A percentile compares a stretch with the other conserved stretches of the same genome.
These are phyloP conservation scores for Fomes fomentarius DNA, from an alignment of 1,284 basidiomycete species.

Conservation along the genomic window DNA sequence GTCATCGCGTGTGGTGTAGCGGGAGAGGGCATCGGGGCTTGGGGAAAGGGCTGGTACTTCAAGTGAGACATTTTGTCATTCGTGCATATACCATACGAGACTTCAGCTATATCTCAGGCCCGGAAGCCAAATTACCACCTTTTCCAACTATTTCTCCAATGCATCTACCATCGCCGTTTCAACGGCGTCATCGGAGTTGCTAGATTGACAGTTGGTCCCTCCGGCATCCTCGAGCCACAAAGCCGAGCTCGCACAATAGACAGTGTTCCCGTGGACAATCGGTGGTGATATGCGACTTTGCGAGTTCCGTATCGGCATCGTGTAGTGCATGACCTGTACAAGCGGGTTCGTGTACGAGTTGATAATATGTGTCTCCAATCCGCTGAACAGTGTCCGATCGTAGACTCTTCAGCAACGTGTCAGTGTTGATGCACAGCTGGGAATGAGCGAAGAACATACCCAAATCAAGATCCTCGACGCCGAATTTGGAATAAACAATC, in stretches of 20 bases:
- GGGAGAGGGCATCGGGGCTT: constrained; percentile 68
- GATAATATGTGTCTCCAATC: constrained; percentile 95
- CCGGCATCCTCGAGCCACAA: constrained; percentile 93
- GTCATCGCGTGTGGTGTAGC: constrained; percentile 65
- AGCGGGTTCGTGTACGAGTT: constrained; percentile 98
- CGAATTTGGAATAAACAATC: constrained; percentile 98
- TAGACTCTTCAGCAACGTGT: constrained; percentile 67
- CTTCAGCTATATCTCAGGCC: constrained; percentile 11
- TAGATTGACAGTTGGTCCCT: constrained; percentile 95
- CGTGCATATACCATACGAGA: neutral
- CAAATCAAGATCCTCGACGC: constrained; percentile 99
- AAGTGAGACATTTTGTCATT: constrained; percentile 45
- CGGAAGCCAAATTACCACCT: constrained; percentile 50
- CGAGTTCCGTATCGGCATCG: constrained; percentile 77
- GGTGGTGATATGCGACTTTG: constrained; percentile 90
- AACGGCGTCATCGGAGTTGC: constrained; percentile 69
- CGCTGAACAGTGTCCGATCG: constrained; percentile 88
- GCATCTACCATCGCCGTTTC: constrained; percentile 66
- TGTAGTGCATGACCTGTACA: constrained; percentile 90
- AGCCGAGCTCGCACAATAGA: constrained; percentile 94
- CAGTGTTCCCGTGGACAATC: constrained; percentile 91
- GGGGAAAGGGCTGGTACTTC: constrained; percentile 81
- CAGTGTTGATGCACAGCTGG: neutral
- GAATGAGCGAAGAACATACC: constrained; percentile 46
- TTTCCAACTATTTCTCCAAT: constrained; percentile 56